Percentiles rank a stretch among this genome's conserved stretches.
phyloP scores from a whole-genome alignment of 306 rosid genomes.

The Ochetophila trinervis region DNA sequence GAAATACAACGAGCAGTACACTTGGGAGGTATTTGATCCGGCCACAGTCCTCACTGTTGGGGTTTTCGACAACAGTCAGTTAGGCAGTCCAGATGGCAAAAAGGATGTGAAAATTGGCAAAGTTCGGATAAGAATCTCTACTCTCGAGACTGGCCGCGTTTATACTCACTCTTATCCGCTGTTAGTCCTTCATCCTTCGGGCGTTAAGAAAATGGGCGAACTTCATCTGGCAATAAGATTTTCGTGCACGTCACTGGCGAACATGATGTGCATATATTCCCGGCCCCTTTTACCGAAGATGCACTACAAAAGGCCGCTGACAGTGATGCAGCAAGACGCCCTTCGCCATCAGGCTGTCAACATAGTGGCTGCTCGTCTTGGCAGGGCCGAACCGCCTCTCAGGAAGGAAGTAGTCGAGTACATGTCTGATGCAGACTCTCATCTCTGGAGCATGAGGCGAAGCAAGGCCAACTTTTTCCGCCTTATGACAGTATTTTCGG shows the following conservation, averaged over 20 bases:
- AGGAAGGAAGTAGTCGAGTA: slow-evolving; percentile 74
- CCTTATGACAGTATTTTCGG: slow-evolving; percentile 48
- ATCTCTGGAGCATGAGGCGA: slow-evolving; percentile 90
- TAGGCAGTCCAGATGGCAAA: slow-evolving; percentile 46
- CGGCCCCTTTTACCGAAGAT: slow-evolving; percentile 84
- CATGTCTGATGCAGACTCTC: slow-evolving; percentile 83
- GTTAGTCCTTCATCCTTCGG: slow-evolving; percentile 65
- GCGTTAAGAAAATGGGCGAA: slow-evolving; percentile 89
- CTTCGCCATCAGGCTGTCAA: slow-evolving; percentile 61
- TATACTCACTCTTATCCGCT: slow-evolving; percentile 79
- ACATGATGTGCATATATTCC: slow-evolving; percentile 62
- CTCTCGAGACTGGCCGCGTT: slow-evolving; percentile 71
- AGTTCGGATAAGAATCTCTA: slow-evolving; percentile 84
- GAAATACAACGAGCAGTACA: slow-evolving; percentile 85
- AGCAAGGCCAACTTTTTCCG: slow-evolving; percentile 95
- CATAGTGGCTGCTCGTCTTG: slow-evolving; percentile 68
- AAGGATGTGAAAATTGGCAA: slow-evolving; percentile 68
- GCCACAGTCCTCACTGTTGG: slow-evolving; percentile 90
- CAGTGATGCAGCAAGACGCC: slow-evolving; percentile 64
- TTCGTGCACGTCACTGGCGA: slow-evolving; percentile 52
- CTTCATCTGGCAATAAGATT: slow-evolving; percentile 87
- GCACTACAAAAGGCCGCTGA: slow-evolving; percentile 77
- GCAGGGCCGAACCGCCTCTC: slow-evolving; percentile 84
- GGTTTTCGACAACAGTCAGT: slow-evolving; percentile 66
- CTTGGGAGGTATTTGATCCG: slow-evolving; percentile 90